Conservation (phyloP, 805 yeast genomes). For the Wickerhamomyces tratensis region DNA sequence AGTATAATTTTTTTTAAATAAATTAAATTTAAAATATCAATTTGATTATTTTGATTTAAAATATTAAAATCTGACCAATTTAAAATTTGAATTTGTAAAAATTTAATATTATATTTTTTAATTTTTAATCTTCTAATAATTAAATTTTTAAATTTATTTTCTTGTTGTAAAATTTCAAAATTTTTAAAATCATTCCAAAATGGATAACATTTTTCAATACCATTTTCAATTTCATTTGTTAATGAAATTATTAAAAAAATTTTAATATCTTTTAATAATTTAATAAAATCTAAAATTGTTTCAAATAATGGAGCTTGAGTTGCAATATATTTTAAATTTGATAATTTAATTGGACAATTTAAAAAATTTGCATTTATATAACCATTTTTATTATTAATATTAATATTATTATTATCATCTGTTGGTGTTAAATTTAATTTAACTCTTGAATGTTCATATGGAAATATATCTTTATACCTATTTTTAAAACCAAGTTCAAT, state of each 20-base stretch:
- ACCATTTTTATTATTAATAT: slow-evolving; percentile 26
- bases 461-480: slow-evolving; percentile 71
- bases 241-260: slow-evolving; percentile 64
- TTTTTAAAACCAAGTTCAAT: slow-evolving; percentile 69
- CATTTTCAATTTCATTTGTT: slow-evolving; percentile 68
- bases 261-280: slow-evolving; percentile 53
- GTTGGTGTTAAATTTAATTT: slow-evolving; percentile 26
- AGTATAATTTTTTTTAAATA: slow-evolving; percentile 35
- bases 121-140: slow-evolving; percentile 35
- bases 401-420: slow-evolving; percentile 9
- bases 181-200: slow-evolving; percentile 67
- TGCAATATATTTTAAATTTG: slow-evolving; percentile 52
- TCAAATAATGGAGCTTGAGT: slow-evolving; percentile 78
- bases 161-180: slow-evolving; percentile 2
- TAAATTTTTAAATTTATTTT: slow-evolving; percentile 10
- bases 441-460: slow-evolving; percentile 63
- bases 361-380: slow-evolving; percentile 87
- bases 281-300: slow-evolving; percentile 82
- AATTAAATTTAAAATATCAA: slow-evolving; percentile 47
- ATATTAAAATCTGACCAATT: slow-evolving; percentile 83
- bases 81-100: slow-evolving; percentile 66
- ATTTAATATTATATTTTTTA: slow-evolving; percentile 27
- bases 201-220: slow-evolving; percentile 71
- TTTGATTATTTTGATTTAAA: slow-evolving; percentile 32
- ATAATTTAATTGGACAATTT: slow-evolving; percentile 10